A percentile compares a stretch with the other conserved stretches of the same genome.
These are phyloP conservation scores for Bacidia rubella DNA, from an alignment of 495 filamentous ascomycete genomes.

Conservation along the genomic window DNA sequence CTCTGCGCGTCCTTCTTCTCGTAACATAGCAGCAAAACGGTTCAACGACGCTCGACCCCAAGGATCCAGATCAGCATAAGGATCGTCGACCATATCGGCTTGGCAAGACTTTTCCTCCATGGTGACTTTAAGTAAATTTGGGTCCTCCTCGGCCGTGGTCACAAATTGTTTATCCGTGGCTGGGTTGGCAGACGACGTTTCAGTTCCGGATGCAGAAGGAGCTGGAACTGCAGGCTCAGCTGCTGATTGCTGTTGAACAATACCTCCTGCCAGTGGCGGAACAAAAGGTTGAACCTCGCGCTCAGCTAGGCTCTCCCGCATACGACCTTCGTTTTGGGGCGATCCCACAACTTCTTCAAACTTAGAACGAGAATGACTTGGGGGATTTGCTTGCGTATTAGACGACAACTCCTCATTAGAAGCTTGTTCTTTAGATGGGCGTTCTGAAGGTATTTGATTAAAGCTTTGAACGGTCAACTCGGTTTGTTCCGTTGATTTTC, in stretches of 20 bases:
- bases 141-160: not conserved
- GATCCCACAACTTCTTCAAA: too few relatives aligned
- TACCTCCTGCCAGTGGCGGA: too few relatives aligned
- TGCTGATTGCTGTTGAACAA: too few relatives aligned
- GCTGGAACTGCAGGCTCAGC: too few relatives aligned
- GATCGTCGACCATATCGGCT: slow-evolving; percentile 20
- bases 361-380: too few relatives aligned
- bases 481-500: not conserved
- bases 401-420: too few relatives aligned
- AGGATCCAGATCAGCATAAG: slow-evolving; percentile 37
- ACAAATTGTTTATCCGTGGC: not conserved
- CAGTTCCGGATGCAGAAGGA: too few relatives aligned
- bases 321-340: too few relatives aligned
- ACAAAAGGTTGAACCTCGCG: too few relatives aligned
- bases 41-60: slow-evolving; percentile 40
- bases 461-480: not conserved
- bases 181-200: not conserved
- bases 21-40: slow-evolving; percentile 39
- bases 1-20: slow-evolving; percentile 37
- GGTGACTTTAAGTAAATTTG: not conserved
- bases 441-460: not conserved
- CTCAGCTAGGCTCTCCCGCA: too few relatives aligned
- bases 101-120: not conserved
- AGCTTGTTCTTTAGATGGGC: not conserved
- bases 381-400: too few relatives aligned